Conservation (phyloP, 169 alveolate genomes). For the Plasmodium chabaudi region DNA sequence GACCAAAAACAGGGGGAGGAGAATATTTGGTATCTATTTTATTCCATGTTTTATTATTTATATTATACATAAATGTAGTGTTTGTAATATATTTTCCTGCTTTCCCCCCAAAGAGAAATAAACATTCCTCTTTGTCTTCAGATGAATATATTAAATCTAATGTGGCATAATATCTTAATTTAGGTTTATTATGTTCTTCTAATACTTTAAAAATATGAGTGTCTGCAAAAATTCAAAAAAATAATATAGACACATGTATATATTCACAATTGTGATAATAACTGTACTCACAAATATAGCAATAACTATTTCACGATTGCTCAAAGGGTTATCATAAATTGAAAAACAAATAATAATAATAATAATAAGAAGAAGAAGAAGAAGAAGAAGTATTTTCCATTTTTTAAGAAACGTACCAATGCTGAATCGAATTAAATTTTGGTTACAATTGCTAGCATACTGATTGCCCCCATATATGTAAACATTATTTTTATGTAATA, state of each 20-base stretch:
- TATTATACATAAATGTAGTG: constrained; percentile 42
- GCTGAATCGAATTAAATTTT: constrained; percentile 19
- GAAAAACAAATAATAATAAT: too few species aligned
- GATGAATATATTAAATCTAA: constrained; percentile 46
- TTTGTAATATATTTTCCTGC: constrained; percentile 50
- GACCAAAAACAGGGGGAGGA: constrained; percentile 75
- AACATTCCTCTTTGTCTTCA: constrained; percentile 38
- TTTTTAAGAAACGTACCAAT: constrained; percentile 5
- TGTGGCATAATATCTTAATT: constrained; percentile 44
- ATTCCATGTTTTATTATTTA: constrained; percentile 42
- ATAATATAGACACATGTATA: too few species aligned
- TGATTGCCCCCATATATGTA: constrained; percentile 74
- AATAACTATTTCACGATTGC: too few species aligned
- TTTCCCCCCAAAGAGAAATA: constrained; percentile 71
- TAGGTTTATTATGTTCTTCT: constrained; percentile 16
- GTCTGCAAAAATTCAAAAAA: constrained; percentile 9
- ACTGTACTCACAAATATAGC: too few species aligned
- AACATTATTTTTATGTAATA: constrained; percentile 36
- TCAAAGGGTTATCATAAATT: too few species aligned
- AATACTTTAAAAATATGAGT: constrained; percentile 29
- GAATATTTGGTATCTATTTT: constrained; percentile 11
- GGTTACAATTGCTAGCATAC: background rate
- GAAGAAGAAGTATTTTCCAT: too few species aligned
- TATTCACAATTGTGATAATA: too few species aligned
- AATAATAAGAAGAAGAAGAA: too few species aligned